Base-by-base conservation (phyloP, 371 early-diverging fungal genomes). In the Cokeromyces recurvatus region DNA sequence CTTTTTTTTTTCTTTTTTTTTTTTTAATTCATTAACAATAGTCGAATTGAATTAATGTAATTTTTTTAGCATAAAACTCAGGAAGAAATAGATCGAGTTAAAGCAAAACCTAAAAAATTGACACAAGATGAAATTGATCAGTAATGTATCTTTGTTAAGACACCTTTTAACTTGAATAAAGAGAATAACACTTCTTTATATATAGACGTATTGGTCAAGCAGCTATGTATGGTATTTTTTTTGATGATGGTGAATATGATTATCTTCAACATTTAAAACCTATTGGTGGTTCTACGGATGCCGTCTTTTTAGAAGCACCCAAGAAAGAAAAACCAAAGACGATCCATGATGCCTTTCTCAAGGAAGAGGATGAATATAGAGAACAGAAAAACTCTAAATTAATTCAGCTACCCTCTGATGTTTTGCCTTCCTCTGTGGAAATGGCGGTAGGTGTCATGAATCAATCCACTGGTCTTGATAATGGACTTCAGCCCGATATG, bases 191-290 rank as follows among this genome's bases (percentile, higher is more conserved):
- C n/a, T n/a, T n/a, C n/a, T n/a, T 10, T 19, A 20, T 37, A 16
- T 14, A 19, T 48, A 84, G 84, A 43, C 75, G 75, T 43, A 80
- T 80, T 19, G 85, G 86, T 2, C 64, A 79, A 53, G 89, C 92
- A 6, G 89, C 95, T 3, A 59, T 88, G 41, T 81, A 89, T 54
- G 97, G 98, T 54, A 78, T 95, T 47, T 88, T 81, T 53, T 91
- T 85, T 64, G 87, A 89, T 46, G 94, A 96, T 64, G 71, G 79
- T 20, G 76, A 89, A 19, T 97, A 96, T 62, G 92, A 97, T 65
- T 97, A 97, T 66, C 74, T 84, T 46, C 85, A 95, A 75, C 97
- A 97, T 55, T 74, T 97, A 65, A 84, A 82, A 40, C 70, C 79
- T 14, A 91, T 95, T 11, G 96, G 96, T n/a, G 95, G 94, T n/a